Evolutionary conservation across 495 filamentous ascomycete species (phyloP), one percentile per base, ranked within the genome.

Genomic region (Aspergillus sparsus): DNA sequence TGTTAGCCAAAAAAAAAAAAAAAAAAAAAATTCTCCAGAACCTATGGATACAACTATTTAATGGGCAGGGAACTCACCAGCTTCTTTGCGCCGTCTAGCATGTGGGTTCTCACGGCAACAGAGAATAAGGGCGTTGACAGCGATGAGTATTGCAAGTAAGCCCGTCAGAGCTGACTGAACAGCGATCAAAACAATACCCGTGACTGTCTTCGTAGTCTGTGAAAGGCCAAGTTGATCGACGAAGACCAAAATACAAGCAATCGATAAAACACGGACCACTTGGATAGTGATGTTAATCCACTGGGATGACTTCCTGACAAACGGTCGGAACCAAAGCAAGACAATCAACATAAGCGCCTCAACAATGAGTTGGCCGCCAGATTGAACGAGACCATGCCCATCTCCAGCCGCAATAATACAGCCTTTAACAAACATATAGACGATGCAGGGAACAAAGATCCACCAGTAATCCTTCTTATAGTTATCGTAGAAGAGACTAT

Each of bases 401-500:
- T 97, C 87, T 13, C 84, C 91, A 45, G 85, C 92, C 35, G 94
- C 94, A 62, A 98, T 87, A 50, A 95, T 86, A 45, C 85, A 89
- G 47, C 92, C 92, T 74, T 92, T 95, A 65, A 85, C 88, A 66
- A 98, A 93, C 80, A 93, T 90, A 79, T 98, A 98, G 55, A 94
- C 51, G 73, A 98, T 96, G 47, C 83, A 80, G 7, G 94, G 94
- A 11, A 98, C 82, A 71, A 98, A 98, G 8, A 97, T 70, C 92
- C 93, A 97, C 93, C 93, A 98, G 75, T 91, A 95, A 63, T 88
- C 86, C 67, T 87, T 89, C 73, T 93, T 91, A 75, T 94, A 97
- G 63, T 87, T 88, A 65, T 98, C 94, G 74, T 98, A 98, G 80
- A 98, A 98, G 36, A 97, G 78, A 66, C 89, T 95, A 80, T 98